phyloP scores from a whole-genome alignment of 1,284 basidiomycete genomes.

The Takashimella tepidaria region DNA sequence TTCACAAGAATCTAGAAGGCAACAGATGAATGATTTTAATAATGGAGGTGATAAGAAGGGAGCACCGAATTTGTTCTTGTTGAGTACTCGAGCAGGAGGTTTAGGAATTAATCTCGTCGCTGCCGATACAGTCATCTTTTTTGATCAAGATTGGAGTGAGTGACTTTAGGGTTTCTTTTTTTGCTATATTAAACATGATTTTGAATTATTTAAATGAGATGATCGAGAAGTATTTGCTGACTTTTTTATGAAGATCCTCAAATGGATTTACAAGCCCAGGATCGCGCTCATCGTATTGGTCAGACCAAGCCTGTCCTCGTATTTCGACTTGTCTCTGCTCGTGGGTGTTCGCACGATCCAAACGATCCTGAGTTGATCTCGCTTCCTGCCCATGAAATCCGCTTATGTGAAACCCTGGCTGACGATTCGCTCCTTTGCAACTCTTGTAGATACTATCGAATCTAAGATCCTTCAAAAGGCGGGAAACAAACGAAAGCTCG shows the following conservation, averaged over 20 bases:
- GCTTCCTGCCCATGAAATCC: no score
- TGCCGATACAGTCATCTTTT: conserved; percentile 92
- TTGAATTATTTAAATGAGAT: no score
- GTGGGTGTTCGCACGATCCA: conserved; percentile 9
- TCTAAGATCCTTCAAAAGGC: conserved; percentile 86
- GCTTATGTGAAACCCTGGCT: background rate
- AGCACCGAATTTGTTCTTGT: conserved; percentile 74
- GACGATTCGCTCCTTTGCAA: no score
- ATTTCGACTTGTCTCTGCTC: conserved; percentile 77
- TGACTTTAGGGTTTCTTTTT: no score
- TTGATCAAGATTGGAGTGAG: conserved; percentile 88
- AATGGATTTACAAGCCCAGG: conserved; percentile 94
- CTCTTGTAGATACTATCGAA: conserved; percentile 80
- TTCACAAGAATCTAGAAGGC: conserved; percentile 67
- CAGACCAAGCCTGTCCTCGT: conserved; percentile 84
- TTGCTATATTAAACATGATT: background rate
- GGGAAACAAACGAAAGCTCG: conserved; percentile 78
- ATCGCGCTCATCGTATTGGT: conserved; percentile 91
- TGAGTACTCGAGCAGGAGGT: conserved; percentile 89
- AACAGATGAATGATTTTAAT: conserved; percentile 83
- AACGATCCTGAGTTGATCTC: background rate
- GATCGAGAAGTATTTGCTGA: conserved; percentile 2
- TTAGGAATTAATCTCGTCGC: conserved; percentile 87
- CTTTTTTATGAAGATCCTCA: conserved; percentile 65
- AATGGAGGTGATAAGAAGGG: conserved; percentile 59